phyloP scores from a whole-genome alignment of 345 rosid genomes.

The Linum lewisii region DNA sequence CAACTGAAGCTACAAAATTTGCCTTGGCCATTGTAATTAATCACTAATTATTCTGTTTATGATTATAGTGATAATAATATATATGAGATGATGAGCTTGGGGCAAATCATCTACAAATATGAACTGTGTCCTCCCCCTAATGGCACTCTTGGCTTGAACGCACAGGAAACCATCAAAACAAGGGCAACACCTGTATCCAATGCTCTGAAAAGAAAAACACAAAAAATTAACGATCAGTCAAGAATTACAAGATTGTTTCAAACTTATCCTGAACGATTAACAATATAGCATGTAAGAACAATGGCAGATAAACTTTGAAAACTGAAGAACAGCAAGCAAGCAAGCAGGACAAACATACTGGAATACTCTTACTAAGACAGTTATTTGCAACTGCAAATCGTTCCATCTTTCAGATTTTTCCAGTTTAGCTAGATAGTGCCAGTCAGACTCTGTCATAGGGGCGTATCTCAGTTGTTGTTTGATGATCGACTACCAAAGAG shows the following conservation, averaged over 20 bases:
- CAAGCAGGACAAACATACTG: conserved; percentile 38
- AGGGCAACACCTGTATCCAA: conserved; percentile 59
- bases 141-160: conserved; percentile 69
- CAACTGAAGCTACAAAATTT: too few species aligned
- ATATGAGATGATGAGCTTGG: not conserved
- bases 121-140: conserved; percentile 75
- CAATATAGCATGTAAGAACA: too few species aligned
- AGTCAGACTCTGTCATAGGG: conserved; percentile 64
- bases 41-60: too few species aligned
- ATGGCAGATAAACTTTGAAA: too few species aligned
- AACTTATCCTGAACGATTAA: too few species aligned
- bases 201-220: conserved; percentile 43
- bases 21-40: too few species aligned
- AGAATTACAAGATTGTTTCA: not conserved
- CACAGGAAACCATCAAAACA: conserved; percentile 39
- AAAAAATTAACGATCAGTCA: not conserved
- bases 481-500: conserved; percentile 24
- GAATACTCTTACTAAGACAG: conserved; percentile 57
- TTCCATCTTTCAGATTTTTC: conserved; percentile 25
- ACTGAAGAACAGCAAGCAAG: too few species aligned
- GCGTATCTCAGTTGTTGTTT: conserved; percentile 42
- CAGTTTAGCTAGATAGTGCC: conserved; percentile 68
- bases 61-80: too few species aligned
- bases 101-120: conserved; percentile 30
- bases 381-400: conserved; percentile 16